Conservation (phyloP, 2,329 filamentous ascomycete genomes). For the Fusarium humuli region DNA sequence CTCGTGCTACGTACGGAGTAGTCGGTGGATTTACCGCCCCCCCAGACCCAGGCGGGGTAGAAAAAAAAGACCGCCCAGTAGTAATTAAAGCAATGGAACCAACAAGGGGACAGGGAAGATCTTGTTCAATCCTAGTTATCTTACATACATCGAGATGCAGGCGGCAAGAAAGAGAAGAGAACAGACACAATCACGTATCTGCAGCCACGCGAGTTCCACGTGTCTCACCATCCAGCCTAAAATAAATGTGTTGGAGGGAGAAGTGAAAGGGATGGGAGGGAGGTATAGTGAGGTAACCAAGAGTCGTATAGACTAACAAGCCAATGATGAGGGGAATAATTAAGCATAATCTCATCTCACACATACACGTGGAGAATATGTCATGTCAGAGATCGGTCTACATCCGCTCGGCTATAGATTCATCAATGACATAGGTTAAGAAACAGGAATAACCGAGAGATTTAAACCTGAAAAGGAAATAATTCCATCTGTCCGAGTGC, state of each 20-base stretch:
- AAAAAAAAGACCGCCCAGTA: background rate
- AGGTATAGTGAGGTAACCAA: background rate
- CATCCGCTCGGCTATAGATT: background rate
- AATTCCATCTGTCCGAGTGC: slow-evolving; percentile 27
- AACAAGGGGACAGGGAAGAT: background rate
- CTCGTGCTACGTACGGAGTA: background rate
- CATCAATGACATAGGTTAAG: slow-evolving; percentile 14
- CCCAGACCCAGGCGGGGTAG: background rate
- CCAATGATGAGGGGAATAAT: slow-evolving; percentile 10
- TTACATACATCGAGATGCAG: background rate
- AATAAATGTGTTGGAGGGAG: background rate
- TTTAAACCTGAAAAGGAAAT: slow-evolving; percentile 13
- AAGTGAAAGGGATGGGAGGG: background rate
- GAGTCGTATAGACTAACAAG: background rate
- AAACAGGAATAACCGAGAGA: slow-evolving; percentile 4
- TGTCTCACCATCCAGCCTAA: slow-evolving; percentile 9
- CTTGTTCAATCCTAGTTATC: background rate
- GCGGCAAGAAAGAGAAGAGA: background rate
- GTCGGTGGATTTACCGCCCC: background rate
- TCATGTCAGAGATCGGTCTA: slow-evolving; percentile 1
- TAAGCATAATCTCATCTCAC: slow-evolving; percentile 6
- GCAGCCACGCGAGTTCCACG: slow-evolving; percentile 20
- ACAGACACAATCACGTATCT: background rate
- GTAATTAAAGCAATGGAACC: background rate
- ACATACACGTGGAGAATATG: slow-evolving; percentile 16